These are phyloP conservation scores for Ascosphaera aggregata DNA, from an alignment of 2,329 filamentous ascomycete species.

Conservation along the genomic window DNA sequence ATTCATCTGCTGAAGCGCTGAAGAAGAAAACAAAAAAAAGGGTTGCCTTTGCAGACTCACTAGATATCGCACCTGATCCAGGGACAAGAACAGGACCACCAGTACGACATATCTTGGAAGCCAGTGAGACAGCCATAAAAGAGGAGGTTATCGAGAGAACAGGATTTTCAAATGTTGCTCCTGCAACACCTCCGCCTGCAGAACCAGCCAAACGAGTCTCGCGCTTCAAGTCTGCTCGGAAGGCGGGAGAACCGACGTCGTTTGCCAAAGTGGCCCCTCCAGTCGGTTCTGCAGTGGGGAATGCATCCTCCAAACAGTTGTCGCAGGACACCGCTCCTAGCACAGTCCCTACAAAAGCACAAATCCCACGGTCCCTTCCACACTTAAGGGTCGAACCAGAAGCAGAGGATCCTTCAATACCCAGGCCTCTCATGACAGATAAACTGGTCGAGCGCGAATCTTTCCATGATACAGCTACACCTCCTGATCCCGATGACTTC, in stretches of 20 bases:
- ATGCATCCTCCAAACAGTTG: neutral
- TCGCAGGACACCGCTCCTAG: neutral
- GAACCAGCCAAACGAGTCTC: slow-evolving; percentile 17
- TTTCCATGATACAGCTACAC: slow-evolving; percentile 11
- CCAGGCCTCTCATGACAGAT: slow-evolving; percentile 32
- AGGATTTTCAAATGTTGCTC: slow-evolving; percentile 6
- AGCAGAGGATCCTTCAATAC: slow-evolving; percentile 11
- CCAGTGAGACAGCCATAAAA: slow-evolving; percentile 10
- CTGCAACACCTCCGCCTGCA: slow-evolving; percentile 7
- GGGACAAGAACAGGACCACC: slow-evolving; percentile 10
- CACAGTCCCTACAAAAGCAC: neutral
- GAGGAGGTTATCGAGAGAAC: slow-evolving; percentile 22
- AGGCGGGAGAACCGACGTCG: slow-evolving; percentile 4
- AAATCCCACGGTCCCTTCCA: slow-evolving; percentile 4
- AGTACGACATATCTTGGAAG: slow-evolving; percentile 3
- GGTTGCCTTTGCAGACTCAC: slow-evolving; percentile 53
- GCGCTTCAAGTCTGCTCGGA: slow-evolving; percentile 20
- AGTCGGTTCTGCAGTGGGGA: neutral
- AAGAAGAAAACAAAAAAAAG: slow-evolving; percentile 31
- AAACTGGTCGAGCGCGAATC: slow-evolving; percentile 29
- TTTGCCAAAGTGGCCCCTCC: neutral
- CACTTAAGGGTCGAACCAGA: slow-evolving; percentile 7
- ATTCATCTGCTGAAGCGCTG: slow-evolving; percentile 3
- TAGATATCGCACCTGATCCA: slow-evolving; percentile 41
- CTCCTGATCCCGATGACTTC: slow-evolving; percentile 37